Base-by-base conservation (phyloP, 495 filamentous ascomycete genomes). In the Oidiodendron maius region DNA sequence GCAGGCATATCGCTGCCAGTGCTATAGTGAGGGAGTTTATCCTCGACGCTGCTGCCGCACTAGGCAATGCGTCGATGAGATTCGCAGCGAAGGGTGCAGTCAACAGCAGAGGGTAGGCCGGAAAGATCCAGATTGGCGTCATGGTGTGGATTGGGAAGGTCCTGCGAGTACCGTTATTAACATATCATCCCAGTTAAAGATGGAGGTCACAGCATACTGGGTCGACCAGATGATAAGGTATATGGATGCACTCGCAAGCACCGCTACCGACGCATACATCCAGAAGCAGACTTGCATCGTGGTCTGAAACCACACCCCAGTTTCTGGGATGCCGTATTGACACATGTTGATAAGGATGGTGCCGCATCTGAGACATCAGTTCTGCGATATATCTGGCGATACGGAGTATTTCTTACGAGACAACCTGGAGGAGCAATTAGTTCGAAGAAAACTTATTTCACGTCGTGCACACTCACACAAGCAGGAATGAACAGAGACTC, bases 51-150 rank as follows among this genome's bases (percentile, higher is more conserved):
- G 68, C 34, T 53, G 48, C 52, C 5, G 59, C 41, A 45, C 44
- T 40, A 17, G 48, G 40, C 12, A 72, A 61, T 25, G 75, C 69
- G 13, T 65, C 59, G 59, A 83, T 77, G 12, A 95, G 69, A 37
- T 82, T 76, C 9, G 75, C 75, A 39, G 86, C 87, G 61, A 86
- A 79, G 0, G 88, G 87, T 6, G 86, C 89, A 4, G 84, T 76
- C 0, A 95, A 78, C 4, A 95, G 77, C 47, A 94, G 77, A 0
- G 89, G 89, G 53, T 95, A 95, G 1, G 86, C 88, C 0, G 89
- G 89, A 51, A 95, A 95, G 26, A 95, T 89, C 89, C 88, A 95
- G 39, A 91, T 80, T 0, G 89, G 89, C 0, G 89, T 95, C 89
- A 95, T 95, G 26, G 83, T 80, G 16, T 82, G 80, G 26, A 95